Conservation (phyloP, 208 protist genomes). For the Crithidia brevicula region DNA sequence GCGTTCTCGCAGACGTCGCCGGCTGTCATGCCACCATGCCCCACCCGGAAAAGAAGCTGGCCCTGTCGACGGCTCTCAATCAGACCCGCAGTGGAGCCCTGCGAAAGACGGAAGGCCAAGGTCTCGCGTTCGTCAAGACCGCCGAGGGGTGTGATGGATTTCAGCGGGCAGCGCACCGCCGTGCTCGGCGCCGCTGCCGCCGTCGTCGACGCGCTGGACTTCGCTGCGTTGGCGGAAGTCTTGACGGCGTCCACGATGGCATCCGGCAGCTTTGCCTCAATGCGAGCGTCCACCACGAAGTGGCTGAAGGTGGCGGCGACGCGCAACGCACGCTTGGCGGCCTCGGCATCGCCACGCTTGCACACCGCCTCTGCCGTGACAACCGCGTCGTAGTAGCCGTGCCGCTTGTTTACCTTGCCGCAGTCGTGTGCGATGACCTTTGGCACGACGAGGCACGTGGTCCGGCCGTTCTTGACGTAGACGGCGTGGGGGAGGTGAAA, state of each 20-base stretch:
- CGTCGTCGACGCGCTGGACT: background rate
- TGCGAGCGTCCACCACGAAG: constrained; percentile 82
- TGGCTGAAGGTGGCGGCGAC: constrained; percentile 80
- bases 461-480: constrained; percentile 65
- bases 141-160: constrained; percentile 59
- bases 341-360: constrained; percentile 66
- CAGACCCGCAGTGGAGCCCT: constrained; percentile 50
- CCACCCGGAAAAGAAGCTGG: constrained; percentile 74
- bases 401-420: constrained; percentile 86
- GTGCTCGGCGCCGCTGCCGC: constrained; percentile 1
- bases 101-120: constrained; percentile 72
- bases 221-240: background rate
- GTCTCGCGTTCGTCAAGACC: constrained; percentile 60
- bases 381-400: constrained; percentile 87
- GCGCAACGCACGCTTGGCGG: constrained; percentile 52
- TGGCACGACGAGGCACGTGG: constrained; percentile 82
- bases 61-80: constrained; percentile 43
- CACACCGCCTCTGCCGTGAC: constrained; percentile 86
- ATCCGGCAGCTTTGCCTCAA: constrained; percentile 64
- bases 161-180: constrained; percentile 22
- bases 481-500: constrained; percentile 63
- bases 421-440: constrained; percentile 73
- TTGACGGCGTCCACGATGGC: constrained; percentile 45
- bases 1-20: constrained; percentile 89
- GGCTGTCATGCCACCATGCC: constrained; percentile 83